Evolutionary conservation across 2,329 filamentous ascomycete genomes (phyloP), one percentile per base, ranked within the genome.

Genomic region (Botrytis pseudocinerea): DNA sequence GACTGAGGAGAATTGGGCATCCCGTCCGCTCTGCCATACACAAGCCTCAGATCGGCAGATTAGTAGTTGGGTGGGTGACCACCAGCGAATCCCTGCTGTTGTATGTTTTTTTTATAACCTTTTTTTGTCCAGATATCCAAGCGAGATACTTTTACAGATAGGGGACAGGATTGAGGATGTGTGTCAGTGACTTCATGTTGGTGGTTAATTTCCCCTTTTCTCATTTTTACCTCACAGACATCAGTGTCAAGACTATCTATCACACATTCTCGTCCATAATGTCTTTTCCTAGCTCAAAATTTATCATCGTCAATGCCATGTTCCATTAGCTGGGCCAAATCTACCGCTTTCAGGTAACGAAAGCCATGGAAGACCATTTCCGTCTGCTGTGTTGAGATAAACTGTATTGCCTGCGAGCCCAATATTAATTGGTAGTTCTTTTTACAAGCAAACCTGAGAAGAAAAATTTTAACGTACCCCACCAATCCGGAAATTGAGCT

Each of bases 401-500:
- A 78, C 77, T 18, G 73, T 76, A 64, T 78, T 78, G 9, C 90
- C 90, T 91, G 90, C 12, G 40, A 35, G 5, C 32, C 22, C 22
- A 92, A 91, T 93, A 25, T 71, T 20, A 80, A 80, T 92, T 93
- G 82, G 9, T 65, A 3, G 5, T 16, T 1, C 63, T 48, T 48
- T 64, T n/a, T 6, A 48, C 32, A 38, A 38, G 38, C 38, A 38
- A 38, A 38, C 38, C 38, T 38, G 38, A 7, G 38, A 38, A 38
- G 18, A 42, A 32, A 93, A 54, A 73, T 78, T 93, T 8, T 92
- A 38, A 38, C 38, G 6, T 38, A 25, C 90, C 90, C 91, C 91
- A 93, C 91, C 92, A 94, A 25, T 81, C 57, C 85, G 81, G 66
- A 90, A 86, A 35, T 87, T 73, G 91, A 85, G 82, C 54, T 88